Percentiles rank a stretch among this genome's conserved stretches.
These are phyloP conservation scores for Boletellus sp. DNA, from an alignment of 1,284 basidiomycete genomes.

Conservation along the genomic window DNA sequence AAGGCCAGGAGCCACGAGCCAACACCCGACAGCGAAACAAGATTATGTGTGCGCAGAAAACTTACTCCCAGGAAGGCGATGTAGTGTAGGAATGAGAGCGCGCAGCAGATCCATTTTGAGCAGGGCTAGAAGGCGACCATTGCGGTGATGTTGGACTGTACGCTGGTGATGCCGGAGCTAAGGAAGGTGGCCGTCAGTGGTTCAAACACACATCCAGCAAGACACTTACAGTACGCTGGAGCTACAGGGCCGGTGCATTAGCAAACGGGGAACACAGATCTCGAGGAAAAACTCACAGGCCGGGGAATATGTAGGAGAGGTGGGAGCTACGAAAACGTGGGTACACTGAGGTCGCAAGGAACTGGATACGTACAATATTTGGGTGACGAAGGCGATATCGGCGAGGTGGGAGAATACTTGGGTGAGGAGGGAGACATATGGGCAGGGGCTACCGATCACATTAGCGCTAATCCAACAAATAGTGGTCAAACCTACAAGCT, in stretches of 20 bases:
- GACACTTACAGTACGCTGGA: conserved; percentile 68
- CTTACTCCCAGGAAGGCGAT: conserved; percentile 58
- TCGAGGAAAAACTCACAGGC: conserved; percentile 56
- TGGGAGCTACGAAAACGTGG: conserved; percentile 55
- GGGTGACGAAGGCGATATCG: conserved; percentile 80
- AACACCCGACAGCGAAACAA: conserved; percentile 13
- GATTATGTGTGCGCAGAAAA: conserved; percentile 6
- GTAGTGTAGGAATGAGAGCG: conserved; percentile 47
- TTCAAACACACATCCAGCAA: neutral
- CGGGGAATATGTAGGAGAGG: conserved; percentile 80
- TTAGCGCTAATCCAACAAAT: conserved; percentile 7
- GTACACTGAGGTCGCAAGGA: conserved; percentile 3
- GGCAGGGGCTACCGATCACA: conserved; percentile 49
- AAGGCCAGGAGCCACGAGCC: conserved; percentile 4
- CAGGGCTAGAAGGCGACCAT: conserved; percentile 80
- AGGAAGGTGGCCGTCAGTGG: conserved; percentile 13
- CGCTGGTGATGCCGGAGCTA: conserved; percentile 79
- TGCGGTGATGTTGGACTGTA: conserved; percentile 80
- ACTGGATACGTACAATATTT: conserved; percentile 69
- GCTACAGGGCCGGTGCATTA: conserved; percentile 37
- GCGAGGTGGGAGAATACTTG: conserved; percentile 82
- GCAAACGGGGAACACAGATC: conserved; percentile 9
- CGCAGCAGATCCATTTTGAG: conserved; percentile 46
- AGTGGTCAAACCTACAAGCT: conserved; percentile 52
- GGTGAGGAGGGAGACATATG: conserved; percentile 84